phyloP scores from a whole-genome alignment of 495 filamentous ascomycete genomes.

The Talaromyces liani region DNA sequence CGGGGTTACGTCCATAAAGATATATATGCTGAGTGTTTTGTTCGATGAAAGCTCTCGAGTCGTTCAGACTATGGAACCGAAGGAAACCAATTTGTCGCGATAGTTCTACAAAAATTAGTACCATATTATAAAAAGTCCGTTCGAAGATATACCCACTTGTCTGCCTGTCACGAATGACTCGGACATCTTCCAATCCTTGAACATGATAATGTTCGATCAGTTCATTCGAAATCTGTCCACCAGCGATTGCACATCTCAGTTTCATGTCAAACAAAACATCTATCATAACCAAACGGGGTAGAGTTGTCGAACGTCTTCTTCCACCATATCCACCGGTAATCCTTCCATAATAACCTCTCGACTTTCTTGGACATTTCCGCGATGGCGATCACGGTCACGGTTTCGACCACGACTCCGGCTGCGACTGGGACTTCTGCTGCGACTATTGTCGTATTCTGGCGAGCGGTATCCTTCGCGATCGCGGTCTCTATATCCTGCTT shows the following conservation, averaged over 20 bases:
- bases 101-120: slow-evolving; percentile 31
- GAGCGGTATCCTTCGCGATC: slow-evolving; percentile 51
- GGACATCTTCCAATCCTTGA: slow-evolving; percentile 52
- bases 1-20: slow-evolving; percentile 41
- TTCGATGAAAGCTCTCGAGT: slow-evolving; percentile 60
- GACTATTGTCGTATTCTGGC: slow-evolving; percentile 32
- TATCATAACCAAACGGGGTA: slow-evolving; percentile 12
- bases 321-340: slow-evolving; percentile 47
- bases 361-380: slow-evolving; percentile 44
- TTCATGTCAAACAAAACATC: slow-evolving; percentile 18
- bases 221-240: slow-evolving; percentile 54
- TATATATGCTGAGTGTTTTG: slow-evolving; percentile 55
- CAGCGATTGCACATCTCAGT: slow-evolving; percentile 40
- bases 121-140: background rate
- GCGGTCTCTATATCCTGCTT: slow-evolving; percentile 43
- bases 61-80: slow-evolving; percentile 51
- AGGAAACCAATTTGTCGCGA: slow-evolving; percentile 63
- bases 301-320: slow-evolving; percentile 56
- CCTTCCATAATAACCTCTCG: slow-evolving; percentile 58
- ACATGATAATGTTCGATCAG: slow-evolving; percentile 51
- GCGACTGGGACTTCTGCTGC: slow-evolving; percentile 36
- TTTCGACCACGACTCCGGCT: slow-evolving; percentile 31
- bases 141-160: slow-evolving; percentile 42
- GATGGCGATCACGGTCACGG: slow-evolving; percentile 30
- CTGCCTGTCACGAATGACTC: slow-evolving; percentile 58